Conservation (phyloP, 495 filamentous ascomycete species). For the Aspergillus funiculosus region DNA sequence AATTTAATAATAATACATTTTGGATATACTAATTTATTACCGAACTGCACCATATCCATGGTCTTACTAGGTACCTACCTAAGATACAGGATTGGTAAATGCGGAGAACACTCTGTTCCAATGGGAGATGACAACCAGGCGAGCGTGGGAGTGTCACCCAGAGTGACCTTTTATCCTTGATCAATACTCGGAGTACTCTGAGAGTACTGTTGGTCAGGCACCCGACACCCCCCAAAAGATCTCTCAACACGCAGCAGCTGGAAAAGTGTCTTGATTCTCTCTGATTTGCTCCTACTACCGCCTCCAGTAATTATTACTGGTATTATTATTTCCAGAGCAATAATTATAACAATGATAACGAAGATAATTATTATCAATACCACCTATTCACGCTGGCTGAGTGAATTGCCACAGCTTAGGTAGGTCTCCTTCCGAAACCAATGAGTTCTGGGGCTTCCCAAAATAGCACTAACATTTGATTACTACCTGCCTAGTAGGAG, state of each 20-base stretch:
- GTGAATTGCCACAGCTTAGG: slow-evolving; percentile 13
- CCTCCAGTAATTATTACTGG: slow-evolving; percentile 7
- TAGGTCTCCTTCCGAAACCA: slow-evolving; percentile 11
- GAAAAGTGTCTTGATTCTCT: no score
- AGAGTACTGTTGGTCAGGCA: no score
- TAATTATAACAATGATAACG: background rate
- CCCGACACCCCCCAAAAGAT: no score
- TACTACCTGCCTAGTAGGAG: background rate
- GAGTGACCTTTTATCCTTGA: no score
- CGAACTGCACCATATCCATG: no score
- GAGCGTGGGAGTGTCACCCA: slow-evolving; percentile 12
- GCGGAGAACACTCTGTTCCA: slow-evolving; percentile 15
- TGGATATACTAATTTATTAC: background rate
- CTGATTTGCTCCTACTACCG: no score
- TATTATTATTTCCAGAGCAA: no score
- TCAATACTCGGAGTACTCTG: no score
- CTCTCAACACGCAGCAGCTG: no score
- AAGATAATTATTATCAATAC: slow-evolving; percentile 1
- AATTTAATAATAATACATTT: no score
- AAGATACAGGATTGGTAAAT: slow-evolving; percentile 16
- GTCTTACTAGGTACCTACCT: no score
- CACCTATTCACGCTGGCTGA: slow-evolving; percentile 7
- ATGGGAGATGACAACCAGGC: slow-evolving; percentile 1
- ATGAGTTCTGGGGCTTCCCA: slow-evolving; percentile 11
- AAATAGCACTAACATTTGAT: slow-evolving; percentile 13